Conservation (phyloP, 148 eudicot species). For the Cornus controversa region DNA sequence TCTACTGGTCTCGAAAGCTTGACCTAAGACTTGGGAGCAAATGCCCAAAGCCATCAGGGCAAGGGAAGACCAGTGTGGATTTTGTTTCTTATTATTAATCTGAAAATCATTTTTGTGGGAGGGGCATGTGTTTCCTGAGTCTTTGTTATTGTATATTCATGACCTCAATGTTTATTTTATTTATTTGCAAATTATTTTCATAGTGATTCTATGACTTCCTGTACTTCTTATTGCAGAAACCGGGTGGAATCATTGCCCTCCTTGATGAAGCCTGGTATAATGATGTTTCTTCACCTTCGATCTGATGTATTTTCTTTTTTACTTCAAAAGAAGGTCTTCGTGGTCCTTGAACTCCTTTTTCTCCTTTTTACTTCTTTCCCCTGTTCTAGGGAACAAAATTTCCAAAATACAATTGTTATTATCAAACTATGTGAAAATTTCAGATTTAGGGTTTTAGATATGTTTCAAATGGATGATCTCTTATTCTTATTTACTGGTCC, state of each 20-base stretch:
- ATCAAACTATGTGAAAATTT: background rate
- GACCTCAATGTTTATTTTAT: background rate
- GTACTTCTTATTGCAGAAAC: conserved; percentile 60
- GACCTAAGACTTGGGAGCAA: too few species aligned
- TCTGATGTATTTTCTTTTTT: conserved; percentile 1
- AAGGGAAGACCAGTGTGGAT: too few species aligned
- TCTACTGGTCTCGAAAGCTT: too few species aligned
- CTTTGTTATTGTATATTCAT: background rate
- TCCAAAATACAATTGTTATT: background rate
- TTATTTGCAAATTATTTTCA: background rate
- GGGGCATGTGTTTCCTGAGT: background rate
- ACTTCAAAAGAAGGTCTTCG: background rate
- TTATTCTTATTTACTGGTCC: conserved; percentile 2
- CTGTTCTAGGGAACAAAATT: background rate
- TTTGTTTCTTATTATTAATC: background rate
- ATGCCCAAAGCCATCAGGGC: too few species aligned
- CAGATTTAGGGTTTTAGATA: background rate
- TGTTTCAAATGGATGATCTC: background rate
- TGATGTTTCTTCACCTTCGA: conserved; percentile 12
- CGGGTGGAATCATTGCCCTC: conserved; percentile 93
- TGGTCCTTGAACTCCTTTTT: background rate
- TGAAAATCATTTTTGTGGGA: background rate
- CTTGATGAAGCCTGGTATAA: conserved; percentile 98
- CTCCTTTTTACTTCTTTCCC: background rate
- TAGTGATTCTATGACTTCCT: background rate